phyloP scores from a whole-genome alignment of 352 stramenopile species.

The Pythium periplocum region DNA sequence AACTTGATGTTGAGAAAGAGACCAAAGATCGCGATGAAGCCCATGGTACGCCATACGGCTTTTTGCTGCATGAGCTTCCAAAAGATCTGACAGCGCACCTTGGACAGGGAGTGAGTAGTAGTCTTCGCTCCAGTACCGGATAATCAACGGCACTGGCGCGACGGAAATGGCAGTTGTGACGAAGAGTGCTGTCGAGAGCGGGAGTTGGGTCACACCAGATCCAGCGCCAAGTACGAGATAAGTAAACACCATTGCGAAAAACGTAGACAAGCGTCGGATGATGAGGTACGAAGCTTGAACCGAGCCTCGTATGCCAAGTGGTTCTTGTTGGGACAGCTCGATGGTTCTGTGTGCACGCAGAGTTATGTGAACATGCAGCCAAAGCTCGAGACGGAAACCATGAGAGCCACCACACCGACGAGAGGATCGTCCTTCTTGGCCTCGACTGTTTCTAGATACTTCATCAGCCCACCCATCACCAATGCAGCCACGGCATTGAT shows the following conservation, averaged over 20 bases:
- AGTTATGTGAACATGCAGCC: conserved; percentile 65
- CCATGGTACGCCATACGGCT: conserved; percentile 59
- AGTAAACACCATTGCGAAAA: conserved; percentile 48
- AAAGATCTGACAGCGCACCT: conserved; percentile 52
- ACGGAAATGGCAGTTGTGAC: conserved; percentile 42
- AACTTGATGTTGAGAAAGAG: conserved; percentile 58
- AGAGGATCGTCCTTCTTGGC: conserved; percentile 18
- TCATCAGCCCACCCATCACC: conserved; percentile 44
- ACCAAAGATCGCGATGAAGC: conserved; percentile 58
- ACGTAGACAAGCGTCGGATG: conserved; percentile 49
- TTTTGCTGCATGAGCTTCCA: conserved; percentile 81
- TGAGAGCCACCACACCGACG: conserved; percentile 29
- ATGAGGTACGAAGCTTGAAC: conserved; percentile 59
- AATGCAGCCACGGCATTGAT: conserved; percentile 56
- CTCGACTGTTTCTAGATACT: conserved; percentile 27
- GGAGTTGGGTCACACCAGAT: conserved; percentile 26
- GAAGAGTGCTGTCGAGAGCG: conserved; percentile 37
- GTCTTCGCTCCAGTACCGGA: conserved; percentile 61
- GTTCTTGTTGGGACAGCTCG: conserved; percentile 57
- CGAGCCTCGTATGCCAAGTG: conserved; percentile 40
- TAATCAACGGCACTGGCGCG: conserved; percentile 38
- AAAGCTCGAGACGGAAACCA: conserved; percentile 43
- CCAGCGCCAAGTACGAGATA: conserved; percentile 39
- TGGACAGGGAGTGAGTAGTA: conserved; percentile 53
- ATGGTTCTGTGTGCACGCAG: conserved; percentile 60